phyloP scores from a whole-genome alignment of 169 alveolate species.

The Plasmodium coatneyi region DNA sequence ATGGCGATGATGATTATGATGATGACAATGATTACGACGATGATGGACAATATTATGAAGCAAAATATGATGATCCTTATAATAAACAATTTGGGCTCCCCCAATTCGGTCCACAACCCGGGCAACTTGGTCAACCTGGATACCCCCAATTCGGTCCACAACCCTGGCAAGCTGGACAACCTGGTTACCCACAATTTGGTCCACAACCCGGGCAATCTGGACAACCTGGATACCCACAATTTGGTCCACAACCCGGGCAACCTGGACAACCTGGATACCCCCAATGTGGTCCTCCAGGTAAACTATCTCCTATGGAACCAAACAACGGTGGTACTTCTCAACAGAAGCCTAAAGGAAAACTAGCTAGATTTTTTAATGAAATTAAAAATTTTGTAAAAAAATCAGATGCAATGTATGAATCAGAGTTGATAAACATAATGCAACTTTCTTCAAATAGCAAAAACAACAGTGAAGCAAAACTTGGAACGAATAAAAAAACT shows the following conservation, averaged over 20 bases:
- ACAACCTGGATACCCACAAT: no score
- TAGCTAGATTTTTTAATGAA: not conserved
- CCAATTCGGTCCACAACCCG: not conserved
- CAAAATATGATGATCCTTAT: no score
- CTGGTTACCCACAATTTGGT: not conserved
- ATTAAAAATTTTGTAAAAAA: not conserved
- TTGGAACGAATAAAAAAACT: not conserved
- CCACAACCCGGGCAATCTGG: not conserved
- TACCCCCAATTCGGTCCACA: not conserved
- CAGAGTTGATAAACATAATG: not conserved
- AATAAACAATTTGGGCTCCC: not conserved
- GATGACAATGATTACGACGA: no score
- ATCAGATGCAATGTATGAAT: constrained; percentile 26
- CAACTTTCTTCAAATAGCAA: not conserved
- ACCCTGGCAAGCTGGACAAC: no score
- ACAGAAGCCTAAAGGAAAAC: not conserved
- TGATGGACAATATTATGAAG: no score
- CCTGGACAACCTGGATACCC: not conserved
- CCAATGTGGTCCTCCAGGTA: not conserved
- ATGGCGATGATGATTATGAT: no score
- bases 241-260: not conserved
- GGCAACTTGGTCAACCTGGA: not conserved
- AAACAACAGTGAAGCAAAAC: not conserved
- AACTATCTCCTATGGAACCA: not conserved
- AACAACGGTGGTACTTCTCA: not conserved